These are phyloP conservation scores for Linnemannia elongata DNA, from an alignment of 192 early-diverging fungal genomes.

Conservation along the genomic window DNA sequence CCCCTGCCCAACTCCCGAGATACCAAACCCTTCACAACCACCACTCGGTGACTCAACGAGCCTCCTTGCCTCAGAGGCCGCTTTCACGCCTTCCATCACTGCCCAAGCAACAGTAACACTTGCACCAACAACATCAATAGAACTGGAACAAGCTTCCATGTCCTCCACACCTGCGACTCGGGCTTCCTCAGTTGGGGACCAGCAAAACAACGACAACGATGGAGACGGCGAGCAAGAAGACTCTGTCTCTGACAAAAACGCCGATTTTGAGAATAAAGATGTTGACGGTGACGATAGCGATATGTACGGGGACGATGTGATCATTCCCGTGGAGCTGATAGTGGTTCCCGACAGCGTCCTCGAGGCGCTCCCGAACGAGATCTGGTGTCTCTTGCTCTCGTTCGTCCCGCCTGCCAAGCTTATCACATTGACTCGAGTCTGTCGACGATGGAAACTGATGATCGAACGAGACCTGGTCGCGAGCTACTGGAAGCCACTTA, in stretches of 20 bases:
- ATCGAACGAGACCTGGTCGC: slow-evolving; percentile 7
- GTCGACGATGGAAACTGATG: slow-evolving; percentile 8
- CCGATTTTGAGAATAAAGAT: not conserved
- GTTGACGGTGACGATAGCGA: not conserved
- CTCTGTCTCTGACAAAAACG: not conserved
- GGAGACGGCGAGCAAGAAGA: not conserved
- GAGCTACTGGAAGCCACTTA: not conserved
- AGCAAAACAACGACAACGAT: not conserved
- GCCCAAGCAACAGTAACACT: not conserved
- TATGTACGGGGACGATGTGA: not conserved
- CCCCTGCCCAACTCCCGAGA: not conserved
- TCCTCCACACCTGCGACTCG: not conserved
- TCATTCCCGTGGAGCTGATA: not conserved
- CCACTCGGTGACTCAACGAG: not conserved
- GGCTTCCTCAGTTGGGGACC: not conserved
- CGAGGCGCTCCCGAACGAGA: not conserved
- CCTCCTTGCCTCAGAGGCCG: not conserved
- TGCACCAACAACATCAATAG: not conserved
- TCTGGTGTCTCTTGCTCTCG: slow-evolving; percentile 15
- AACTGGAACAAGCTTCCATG: not conserved
- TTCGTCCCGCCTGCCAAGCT: slow-evolving; percentile 15
- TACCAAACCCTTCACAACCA: not conserved
- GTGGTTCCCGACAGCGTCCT: not conserved
- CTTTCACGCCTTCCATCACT: not conserved
- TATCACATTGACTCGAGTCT: slow-evolving; percentile 5